phyloP scores from a whole-genome alignment of 2,329 filamentous ascomycete genomes.

The Thielaviopsis cerberus region DNA sequence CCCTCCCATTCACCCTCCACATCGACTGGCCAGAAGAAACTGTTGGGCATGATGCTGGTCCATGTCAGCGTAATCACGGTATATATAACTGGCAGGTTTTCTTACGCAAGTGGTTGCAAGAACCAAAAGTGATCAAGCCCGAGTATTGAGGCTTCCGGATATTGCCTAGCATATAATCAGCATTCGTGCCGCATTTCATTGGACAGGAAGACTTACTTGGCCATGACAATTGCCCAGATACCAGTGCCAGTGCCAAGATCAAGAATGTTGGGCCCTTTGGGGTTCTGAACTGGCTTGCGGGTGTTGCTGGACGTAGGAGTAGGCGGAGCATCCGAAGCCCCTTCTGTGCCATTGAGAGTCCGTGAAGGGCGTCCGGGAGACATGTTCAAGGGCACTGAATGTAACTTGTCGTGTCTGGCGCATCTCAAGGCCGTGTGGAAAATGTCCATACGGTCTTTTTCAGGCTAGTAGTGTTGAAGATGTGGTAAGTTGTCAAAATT shows the following conservation, averaged over 20 bases:
- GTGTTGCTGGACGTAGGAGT: slow-evolving; percentile 2
- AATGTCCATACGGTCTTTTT: slow-evolving; percentile 63
- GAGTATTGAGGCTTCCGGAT: slow-evolving; percentile 18
- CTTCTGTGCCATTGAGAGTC: background rate
- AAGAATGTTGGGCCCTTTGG: slow-evolving; percentile 25
- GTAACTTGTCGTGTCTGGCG: slow-evolving; percentile 3
- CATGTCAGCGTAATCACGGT: background rate
- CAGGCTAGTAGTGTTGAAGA: too few species aligned
- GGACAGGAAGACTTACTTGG: slow-evolving; percentile 44
- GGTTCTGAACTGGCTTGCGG: slow-evolving; percentile 5
- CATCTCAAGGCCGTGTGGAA: slow-evolving; percentile 53
- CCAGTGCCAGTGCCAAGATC: slow-evolving; percentile 73
- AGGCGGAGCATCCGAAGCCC: background rate
- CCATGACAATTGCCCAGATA: slow-evolving; percentile 80
- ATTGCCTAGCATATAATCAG: slow-evolving; percentile 10
- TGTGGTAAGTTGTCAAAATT: too few species aligned
- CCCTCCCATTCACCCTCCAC: slow-evolving; percentile 55
- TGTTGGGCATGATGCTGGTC: slow-evolving; percentile 49
- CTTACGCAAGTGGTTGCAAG: slow-evolving; percentile 24
- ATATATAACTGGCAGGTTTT: background rate
- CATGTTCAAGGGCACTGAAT: slow-evolving; percentile 7
- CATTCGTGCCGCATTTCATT: too few species aligned
- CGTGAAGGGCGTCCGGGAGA: background rate
- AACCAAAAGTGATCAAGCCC: slow-evolving; percentile 23
- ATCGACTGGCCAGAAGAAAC: slow-evolving; percentile 53